Evolutionary conservation across 768 basidiomycete species (phyloP).

Genomic region (Amanita muscaria): DNA sequence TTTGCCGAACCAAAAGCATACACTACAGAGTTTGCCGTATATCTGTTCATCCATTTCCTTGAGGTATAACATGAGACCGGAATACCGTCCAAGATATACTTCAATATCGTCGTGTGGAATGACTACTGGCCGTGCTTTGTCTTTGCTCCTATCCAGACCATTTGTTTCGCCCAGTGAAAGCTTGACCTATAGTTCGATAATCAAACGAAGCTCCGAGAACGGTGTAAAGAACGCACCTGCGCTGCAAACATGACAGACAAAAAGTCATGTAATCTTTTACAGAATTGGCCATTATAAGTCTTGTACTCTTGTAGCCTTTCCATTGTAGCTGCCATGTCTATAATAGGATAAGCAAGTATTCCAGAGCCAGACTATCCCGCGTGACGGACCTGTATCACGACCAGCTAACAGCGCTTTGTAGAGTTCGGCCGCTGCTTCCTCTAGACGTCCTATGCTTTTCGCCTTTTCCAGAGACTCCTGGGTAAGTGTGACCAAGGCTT

Average conservation of each 20-base stretch:
- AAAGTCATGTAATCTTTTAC: constrained; percentile 85
- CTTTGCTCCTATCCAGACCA: constrained; percentile 40
- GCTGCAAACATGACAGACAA: constrained; percentile 86
- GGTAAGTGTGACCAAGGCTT: constrained; percentile 64
- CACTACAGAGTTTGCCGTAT: constrained; percentile 86
- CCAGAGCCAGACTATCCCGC: not conserved
- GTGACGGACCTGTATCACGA: constrained; percentile 65
- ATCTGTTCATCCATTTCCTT: constrained; percentile 92
- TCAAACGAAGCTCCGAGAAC: constrained; percentile 1
- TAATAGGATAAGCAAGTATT: constrained; percentile 7
- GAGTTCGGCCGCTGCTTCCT: constrained; percentile 77
- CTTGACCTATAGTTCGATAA: constrained; percentile 40
- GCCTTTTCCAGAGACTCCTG: constrained; percentile 86
- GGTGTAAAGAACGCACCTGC: constrained; percentile 44
- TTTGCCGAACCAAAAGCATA: constrained; percentile 29
- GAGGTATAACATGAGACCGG: constrained; percentile 83
- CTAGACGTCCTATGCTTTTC: constrained; percentile 66
- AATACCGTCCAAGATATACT: constrained; percentile 77
- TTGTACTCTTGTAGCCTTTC: constrained; percentile 86
- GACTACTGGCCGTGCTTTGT: constrained; percentile 39
- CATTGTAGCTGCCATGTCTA: constrained; percentile 97
- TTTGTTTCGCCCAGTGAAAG: constrained; percentile 55
- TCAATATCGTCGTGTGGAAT: constrained; percentile 69
- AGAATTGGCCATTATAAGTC: constrained; percentile 86
- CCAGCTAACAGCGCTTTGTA: constrained; percentile 93